Evolutionary conservation across 2,329 filamentous ascomycete species (phyloP).

Genomic region (Lojkania enalia): DNA sequence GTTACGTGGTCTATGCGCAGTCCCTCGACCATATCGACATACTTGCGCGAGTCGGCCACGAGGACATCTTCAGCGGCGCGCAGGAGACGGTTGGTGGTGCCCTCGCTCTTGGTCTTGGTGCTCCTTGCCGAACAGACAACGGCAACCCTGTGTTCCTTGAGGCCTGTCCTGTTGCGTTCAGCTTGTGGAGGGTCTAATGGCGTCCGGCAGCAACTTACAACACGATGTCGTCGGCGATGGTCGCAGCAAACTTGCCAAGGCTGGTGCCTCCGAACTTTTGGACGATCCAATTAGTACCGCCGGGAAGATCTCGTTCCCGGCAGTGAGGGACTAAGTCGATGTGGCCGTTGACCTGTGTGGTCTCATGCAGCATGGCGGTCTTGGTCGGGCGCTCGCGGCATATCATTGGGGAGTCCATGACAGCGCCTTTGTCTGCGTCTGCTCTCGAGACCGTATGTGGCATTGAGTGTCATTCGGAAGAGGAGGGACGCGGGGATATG

Average conservation of each 20-base stretch:
- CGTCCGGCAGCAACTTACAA: background rate
- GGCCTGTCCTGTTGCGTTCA: slow-evolving; percentile 54
- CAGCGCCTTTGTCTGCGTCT: no score
- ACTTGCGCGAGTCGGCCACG: slow-evolving; percentile 53
- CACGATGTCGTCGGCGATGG: slow-evolving; percentile 66
- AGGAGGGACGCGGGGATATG: no score
- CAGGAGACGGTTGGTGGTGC: slow-evolving; percentile 78
- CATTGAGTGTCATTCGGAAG: no score
- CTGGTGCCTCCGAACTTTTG: slow-evolving; percentile 97
- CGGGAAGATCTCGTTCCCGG: slow-evolving; percentile 54
- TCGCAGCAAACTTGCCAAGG: slow-evolving; percentile 84
- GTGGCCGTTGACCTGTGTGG: no score
- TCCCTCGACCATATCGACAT: slow-evolving; percentile 74
- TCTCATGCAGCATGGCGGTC: no score
- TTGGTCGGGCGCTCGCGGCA: no score
- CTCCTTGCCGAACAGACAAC: slow-evolving; percentile 96
- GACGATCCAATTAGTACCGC: slow-evolving; percentile 79
- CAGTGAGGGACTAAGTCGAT: no score
- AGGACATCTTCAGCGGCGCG: slow-evolving; percentile 53
- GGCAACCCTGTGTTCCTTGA: slow-evolving; percentile 74
- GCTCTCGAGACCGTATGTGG: no score
- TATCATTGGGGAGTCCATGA: no score
- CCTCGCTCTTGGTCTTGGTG: slow-evolving; percentile 90
- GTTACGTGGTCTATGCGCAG: slow-evolving; percentile 81
- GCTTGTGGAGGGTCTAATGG: slow-evolving; percentile 6